Conservation (phyloP, 2,329 filamentous ascomycete species). For the Trichoderma sp. region DNA sequence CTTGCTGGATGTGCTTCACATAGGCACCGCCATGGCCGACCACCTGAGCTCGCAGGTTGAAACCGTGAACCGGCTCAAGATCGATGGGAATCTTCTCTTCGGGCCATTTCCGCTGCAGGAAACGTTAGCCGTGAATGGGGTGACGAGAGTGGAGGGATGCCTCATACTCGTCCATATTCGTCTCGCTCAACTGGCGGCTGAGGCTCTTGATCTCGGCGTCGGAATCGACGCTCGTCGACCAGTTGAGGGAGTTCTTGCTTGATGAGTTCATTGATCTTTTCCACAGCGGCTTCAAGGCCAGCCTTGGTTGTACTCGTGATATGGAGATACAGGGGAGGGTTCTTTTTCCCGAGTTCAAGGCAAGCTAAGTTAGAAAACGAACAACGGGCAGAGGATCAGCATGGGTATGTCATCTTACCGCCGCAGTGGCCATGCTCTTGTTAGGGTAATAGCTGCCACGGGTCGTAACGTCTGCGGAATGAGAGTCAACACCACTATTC, state of each 20-base stretch:
- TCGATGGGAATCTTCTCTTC: conserved; percentile 92
- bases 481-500: conserved; percentile 57
- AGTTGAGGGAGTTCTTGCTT: conserved; percentile 93
- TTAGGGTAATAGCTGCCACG: conserved; percentile 96
- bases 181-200: conserved; percentile 74
- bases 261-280: conserved; percentile 92
- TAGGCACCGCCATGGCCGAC: conserved; percentile 93
- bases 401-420: conserved; percentile 61
- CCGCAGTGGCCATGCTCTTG: conserved; percentile 92
- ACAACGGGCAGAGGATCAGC: not conserved
- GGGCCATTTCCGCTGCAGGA: conserved; percentile 88
- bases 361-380: not conserved
- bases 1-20: conserved; percentile 96
- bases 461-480: conserved; percentile 88
- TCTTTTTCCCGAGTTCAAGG: conserved; percentile 53
- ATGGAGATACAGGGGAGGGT: conserved; percentile 91
- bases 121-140: conserved; percentile 22
- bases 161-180: conserved; percentile 76
- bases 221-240: conserved; percentile 91
- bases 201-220: conserved; percentile 76
- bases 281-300: conserved; percentile 85
- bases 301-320: conserved; percentile 90
- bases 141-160: conserved; percentile 25
- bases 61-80: conserved; percentile 88
- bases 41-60: conserved; percentile 94